Base-by-base conservation (phyloP, 116 monocot species). In the Phalaenopsis hybrid region DNA sequence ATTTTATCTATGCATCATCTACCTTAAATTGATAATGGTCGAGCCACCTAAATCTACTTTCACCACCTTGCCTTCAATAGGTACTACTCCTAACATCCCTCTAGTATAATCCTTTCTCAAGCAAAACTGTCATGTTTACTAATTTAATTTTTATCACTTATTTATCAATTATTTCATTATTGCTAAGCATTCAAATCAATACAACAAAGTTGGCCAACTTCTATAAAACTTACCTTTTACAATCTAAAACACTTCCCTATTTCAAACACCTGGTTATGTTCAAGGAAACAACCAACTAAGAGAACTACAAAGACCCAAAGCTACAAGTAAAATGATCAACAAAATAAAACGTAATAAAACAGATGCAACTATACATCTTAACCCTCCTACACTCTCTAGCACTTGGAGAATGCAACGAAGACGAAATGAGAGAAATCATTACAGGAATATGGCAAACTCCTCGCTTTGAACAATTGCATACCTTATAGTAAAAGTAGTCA, bases 401-500 rank as follows among this genome's bases (percentile, higher is more conserved):
- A 67, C 67, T 10, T 11, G 28, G 28, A 65, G 65, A 23, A 31
- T 8, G 9, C 67, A 23, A 67, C 5, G 5, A 72, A 17, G 41
- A 16, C 41, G 5, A 41, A 34, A 37, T 34, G 15, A 37, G 17
- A 72, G 5, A 72, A 41, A 52, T 28, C 10, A 12, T 31, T 15
- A 72, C 0, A 72, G 34, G 41, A 12, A 72, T 34, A 41, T 72
- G 5, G 17, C 1, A 72, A 43, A 73, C 43, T 16, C 73, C 43
- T 73, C 67, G 8, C 28, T 43, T 73, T 43, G 73, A 43, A 16
- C 73, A 73, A 33, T 4, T 10, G 16, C 65, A 58, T 88, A 94
- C 97, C 91, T 94, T 95, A 85, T 90, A 83, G 80, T 97, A 97
- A 76, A 97, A 97, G 84, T 94, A 94, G 77, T 97, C 97, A 88